Evolutionary conservation across 257 asterid species (phyloP).

Genomic region (Solanum pinnatisectum): DNA sequence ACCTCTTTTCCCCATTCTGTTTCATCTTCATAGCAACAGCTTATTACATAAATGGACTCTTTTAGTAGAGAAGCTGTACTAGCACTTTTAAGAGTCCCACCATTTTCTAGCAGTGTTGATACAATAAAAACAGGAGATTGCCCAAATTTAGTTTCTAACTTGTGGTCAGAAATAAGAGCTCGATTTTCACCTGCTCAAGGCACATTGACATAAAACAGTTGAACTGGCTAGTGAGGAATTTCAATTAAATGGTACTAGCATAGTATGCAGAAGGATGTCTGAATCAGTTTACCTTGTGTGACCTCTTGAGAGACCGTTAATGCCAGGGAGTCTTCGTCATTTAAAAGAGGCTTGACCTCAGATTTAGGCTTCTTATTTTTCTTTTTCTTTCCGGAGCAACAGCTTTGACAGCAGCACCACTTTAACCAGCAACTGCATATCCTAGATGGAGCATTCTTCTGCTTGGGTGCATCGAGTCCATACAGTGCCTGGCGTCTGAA

Average conservation of each 20-base stretch:
- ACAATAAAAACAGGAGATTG: constrained; percentile 22
- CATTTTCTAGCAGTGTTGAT: constrained; percentile 17
- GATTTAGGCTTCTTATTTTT: constrained; percentile 1
- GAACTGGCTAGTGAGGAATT: background rate
- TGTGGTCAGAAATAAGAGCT: constrained; percentile 4
- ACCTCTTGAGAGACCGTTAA: constrained; percentile 1
- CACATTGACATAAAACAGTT: background rate
- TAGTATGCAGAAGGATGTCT: background rate
- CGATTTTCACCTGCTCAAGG: constrained; percentile 8
- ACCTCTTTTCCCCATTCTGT: constrained; percentile 38
- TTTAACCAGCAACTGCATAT: constrained; percentile 20
- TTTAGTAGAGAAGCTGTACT: constrained; percentile 16
- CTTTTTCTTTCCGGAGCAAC: constrained; percentile 5
- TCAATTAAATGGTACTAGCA: background rate
- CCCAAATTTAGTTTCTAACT: constrained; percentile 22
- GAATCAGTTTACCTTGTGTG: background rate
- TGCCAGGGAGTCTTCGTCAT: background rate
- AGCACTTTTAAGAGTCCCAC: constrained; percentile 8
- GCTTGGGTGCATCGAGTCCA: constrained; percentile 26
- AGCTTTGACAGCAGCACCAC: constrained; percentile 8
- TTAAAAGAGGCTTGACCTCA: background rate
- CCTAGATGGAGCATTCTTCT: constrained; percentile 6
- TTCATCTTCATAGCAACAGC: constrained; percentile 32
- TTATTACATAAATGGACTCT: constrained; percentile 29
- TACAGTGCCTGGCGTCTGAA: constrained; percentile 24